These are phyloP conservation scores for Candida silvatica DNA, from an alignment of 805 yeast species.

Conservation along the genomic window DNA sequence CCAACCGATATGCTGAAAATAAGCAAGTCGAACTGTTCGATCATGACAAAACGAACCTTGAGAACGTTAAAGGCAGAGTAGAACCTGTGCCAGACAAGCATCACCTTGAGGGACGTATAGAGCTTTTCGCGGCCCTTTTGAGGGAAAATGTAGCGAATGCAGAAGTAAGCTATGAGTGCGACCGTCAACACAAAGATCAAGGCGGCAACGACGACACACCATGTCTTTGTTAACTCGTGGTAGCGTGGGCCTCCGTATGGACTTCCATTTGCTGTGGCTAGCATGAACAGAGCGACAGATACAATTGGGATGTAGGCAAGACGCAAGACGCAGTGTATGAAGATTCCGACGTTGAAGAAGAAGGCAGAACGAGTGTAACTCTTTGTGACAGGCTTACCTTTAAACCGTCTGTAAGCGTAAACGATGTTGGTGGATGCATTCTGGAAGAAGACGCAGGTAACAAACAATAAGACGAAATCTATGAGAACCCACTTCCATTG, in stretches of 20 bases:
- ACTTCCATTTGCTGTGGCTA: constrained; percentile 7
- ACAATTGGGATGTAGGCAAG: constrained; percentile 36
- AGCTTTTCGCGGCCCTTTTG: constrained; percentile 19
- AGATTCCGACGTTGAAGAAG: constrained; percentile 4
- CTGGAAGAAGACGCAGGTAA: constrained; percentile 13
- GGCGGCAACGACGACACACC: constrained; percentile 25
- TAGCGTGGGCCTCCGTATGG: constrained; percentile 15
- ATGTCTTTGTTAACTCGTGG: constrained; percentile 5
- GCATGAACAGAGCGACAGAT: constrained; percentile 25
- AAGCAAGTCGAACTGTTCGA: constrained; percentile 27
- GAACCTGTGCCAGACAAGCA: constrained; percentile 37
- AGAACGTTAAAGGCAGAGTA: constrained; percentile 37
- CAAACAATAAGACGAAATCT: constrained; percentile 22
- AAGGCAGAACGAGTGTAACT: background rate
- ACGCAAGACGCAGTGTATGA: constrained; percentile 24
- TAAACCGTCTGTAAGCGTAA: background rate
- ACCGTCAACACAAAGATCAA: constrained; percentile 26
- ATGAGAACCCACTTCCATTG: constrained; percentile 37
- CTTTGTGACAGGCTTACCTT: background rate
- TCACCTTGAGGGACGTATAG: constrained; percentile 38
- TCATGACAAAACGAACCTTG: constrained; percentile 27
- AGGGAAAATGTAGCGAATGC: constrained; percentile 23
- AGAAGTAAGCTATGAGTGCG: constrained; percentile 25
- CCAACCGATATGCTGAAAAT: constrained; percentile 35
- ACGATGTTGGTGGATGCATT: constrained; percentile 3